These are phyloP conservation scores for Penicillium sp. DNA, from an alignment of 2,329 filamentous ascomycete species.

Conservation along the genomic window DNA sequence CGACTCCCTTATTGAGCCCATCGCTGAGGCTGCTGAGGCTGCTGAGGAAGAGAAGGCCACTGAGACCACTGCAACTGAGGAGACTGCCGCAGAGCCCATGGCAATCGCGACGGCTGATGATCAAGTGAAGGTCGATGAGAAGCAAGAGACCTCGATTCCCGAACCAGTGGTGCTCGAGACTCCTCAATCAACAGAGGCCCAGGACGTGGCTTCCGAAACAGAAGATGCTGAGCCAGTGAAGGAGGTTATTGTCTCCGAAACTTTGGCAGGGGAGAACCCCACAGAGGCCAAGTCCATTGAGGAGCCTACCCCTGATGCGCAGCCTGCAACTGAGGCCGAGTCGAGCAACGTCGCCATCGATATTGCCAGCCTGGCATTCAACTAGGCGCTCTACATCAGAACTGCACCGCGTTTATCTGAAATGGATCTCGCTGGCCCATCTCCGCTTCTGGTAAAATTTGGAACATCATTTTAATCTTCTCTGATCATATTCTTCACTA, in stretches of 20 bases:
- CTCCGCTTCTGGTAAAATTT: slow-evolving; percentile 9
- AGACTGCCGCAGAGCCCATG: not conserved
- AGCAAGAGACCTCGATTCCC: not conserved
- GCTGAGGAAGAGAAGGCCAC: not conserved
- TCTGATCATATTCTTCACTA: slow-evolving; percentile 18
- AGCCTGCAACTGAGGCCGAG: slow-evolving; percentile 14
- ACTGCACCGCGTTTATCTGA: not conserved
- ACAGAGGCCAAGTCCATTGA: not conserved
- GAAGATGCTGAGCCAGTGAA: not conserved
- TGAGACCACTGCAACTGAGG: not conserved
- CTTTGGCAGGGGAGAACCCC: not conserved
- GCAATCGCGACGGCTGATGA: not conserved
- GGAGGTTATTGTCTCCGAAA: not conserved
- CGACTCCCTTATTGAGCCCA: not conserved
- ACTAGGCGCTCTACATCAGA: slow-evolving; percentile 14
- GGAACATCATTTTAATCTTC: slow-evolving; percentile 9
- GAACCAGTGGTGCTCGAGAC: not conserved
- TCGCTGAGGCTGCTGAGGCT: not conserved
- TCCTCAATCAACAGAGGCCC: not conserved
- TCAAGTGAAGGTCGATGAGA: not conserved
- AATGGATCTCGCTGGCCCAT: not conserved
- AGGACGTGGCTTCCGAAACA: not conserved
- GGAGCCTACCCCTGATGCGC: slow-evolving; percentile 7
- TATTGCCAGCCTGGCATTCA: slow-evolving; percentile 26
- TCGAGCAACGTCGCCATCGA: slow-evolving; percentile 28